phyloP scores from a whole-genome alignment of 2,329 filamentous ascomycete genomes.

The Ophiocordyceps camponoti-leonardi region DNA sequence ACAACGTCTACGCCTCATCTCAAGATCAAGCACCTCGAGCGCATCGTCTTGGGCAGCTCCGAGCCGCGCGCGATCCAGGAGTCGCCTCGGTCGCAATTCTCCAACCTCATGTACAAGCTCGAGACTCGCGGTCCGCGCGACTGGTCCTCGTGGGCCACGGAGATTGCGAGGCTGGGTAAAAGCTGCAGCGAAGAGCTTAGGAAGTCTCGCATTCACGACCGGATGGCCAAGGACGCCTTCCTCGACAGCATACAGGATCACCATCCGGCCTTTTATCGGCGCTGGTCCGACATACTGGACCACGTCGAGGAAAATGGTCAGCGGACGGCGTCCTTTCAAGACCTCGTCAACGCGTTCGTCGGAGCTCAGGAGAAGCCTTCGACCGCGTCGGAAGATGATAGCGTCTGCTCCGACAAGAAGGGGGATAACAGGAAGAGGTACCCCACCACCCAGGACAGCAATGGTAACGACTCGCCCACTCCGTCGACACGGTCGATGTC shows the following conservation, averaged over 20 bases:
- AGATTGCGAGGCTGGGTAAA: background rate
- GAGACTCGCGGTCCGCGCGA: background rate
- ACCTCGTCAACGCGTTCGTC: background rate
- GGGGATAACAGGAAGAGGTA: background rate
- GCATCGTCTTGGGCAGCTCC: background rate
- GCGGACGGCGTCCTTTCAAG: background rate
- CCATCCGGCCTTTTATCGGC: background rate
- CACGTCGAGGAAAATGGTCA: background rate
- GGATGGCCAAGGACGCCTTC: background rate
- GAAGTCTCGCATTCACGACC: background rate
- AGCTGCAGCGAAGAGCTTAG: background rate
- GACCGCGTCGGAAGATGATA: background rate
- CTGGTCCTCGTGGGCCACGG: background rate
- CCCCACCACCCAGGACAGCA: background rate
- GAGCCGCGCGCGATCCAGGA: background rate
- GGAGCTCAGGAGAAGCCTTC: background rate
- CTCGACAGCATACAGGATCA: background rate
- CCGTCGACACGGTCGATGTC: background rate
- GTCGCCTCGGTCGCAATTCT: background rate
- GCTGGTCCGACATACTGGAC: background rate
- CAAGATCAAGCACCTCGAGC: conserved; percentile 2
- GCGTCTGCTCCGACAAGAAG: background rate
- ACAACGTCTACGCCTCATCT: conserved; percentile 2
- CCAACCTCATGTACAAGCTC: background rate
- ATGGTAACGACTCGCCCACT: background rate